Conservation (phyloP, 768 basidiomycete genomes). For the Boletus rubropictus region DNA sequence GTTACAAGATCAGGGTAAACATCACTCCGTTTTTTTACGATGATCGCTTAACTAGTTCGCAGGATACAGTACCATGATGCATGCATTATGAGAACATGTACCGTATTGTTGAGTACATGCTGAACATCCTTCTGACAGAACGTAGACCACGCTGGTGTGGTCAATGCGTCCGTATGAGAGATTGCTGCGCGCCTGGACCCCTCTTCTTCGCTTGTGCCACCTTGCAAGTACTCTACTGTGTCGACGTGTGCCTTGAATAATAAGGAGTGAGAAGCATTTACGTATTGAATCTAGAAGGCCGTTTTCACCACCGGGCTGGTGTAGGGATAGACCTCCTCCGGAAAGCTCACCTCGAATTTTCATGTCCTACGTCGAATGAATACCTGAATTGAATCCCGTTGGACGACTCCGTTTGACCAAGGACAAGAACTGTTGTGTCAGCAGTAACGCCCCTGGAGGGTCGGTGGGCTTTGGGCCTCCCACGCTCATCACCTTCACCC, state of each 20-base stretch:
- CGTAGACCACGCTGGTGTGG: constrained; percentile 7
- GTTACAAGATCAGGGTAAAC: constrained; percentile 30
- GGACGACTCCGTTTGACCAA: too few species aligned
- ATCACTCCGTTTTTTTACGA: neutral
- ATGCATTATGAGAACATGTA: constrained; percentile 43
- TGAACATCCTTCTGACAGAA: constrained; percentile 30
- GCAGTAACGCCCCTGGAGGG: neutral
- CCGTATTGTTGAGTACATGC: constrained; percentile 30
- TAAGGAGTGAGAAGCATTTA: neutral
- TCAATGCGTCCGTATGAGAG: constrained; percentile 3
- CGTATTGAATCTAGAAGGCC: too few species aligned
- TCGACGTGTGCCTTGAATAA: too few species aligned
- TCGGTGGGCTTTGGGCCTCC: constrained; percentile 2
- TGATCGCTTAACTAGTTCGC: neutral
- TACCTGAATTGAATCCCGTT: too few species aligned
- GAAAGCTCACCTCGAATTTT: too few species aligned
- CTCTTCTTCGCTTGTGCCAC: too few species aligned
- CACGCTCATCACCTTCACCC: constrained; percentile 18
- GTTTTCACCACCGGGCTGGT: too few species aligned
- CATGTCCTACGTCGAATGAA: too few species aligned
- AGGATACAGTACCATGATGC: constrained; percentile 51
- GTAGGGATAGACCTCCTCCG: too few species aligned
- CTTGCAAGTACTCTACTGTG: too few species aligned
- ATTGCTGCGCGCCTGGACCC: constrained; percentile 7
- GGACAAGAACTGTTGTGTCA: too few species aligned